Evolutionary conservation across 805 yeast genomes (phyloP), one percentile per base, ranked within the genome.

Genomic region (Kluyveromyces aestuarii): DNA sequence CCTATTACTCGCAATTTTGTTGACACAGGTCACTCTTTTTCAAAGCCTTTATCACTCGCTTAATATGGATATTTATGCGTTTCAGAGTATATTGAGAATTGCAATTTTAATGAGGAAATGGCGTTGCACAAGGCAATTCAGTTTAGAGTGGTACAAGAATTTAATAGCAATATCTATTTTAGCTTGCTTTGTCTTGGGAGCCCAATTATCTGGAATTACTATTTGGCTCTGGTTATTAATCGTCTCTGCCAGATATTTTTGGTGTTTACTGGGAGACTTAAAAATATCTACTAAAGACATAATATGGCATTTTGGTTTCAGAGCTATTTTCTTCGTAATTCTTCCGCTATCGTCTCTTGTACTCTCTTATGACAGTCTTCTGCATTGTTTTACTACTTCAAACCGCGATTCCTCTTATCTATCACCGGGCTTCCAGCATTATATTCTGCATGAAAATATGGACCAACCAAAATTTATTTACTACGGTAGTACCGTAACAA

Each of bases 241-340:
- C 0, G 57, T 80, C 43, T 50, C 76, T 2, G 46, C 74, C 1
- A 68, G 71, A 50, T 79, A 80, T 51, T 63, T 83, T 41, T 89
- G 96, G 96, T 62, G 64, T 51, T 57, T 78, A 11, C 61, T 84
- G 37, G 95, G 93, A 13, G 96, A 91, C 63, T 62, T 84, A 33
- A 64, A 68, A 4, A 70, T 82, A 3, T 40, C 76, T 1, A 63
- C 69, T 8, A 48, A 46, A 16, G 45, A 56, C 21, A 68, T 80
- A 52, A 52, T 67, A 16, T 68, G 64, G 48, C 80, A 77, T 56
- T 58, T 74, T 16, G 18, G 63, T 0, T 51, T 63, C 18, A 72
- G 83, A 37, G 54, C 71, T 0, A 87, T 67, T 52, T 78, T 8
- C 67, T 74, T 10, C 61, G 80, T 47, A 84, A 82, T 59, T 72